Conservation (phyloP, 2,329 filamentous ascomycete species). For the Lachnellula arida region DNA sequence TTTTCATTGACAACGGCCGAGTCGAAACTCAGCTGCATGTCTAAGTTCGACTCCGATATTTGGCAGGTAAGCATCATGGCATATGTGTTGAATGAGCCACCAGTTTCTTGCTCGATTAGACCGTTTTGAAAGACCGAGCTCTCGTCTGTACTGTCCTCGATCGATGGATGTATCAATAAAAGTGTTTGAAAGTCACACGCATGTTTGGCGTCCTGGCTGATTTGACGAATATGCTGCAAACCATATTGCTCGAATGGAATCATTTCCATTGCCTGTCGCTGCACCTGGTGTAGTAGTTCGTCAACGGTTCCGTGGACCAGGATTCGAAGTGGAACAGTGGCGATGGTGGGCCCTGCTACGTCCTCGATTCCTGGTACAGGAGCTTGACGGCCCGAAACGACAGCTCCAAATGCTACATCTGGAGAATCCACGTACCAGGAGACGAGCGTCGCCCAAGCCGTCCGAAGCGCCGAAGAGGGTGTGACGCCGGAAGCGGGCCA, state of each 20-base stretch:
- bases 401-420: constrained; percentile 40
- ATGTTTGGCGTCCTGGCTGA: neutral
- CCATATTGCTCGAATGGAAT: constrained; percentile 32
- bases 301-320: constrained; percentile 28
- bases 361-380: constrained; percentile 34
- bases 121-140: too few species aligned
- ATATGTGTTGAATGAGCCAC: too few species aligned
- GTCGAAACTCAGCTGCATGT: too few species aligned
- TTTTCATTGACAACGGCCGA: too few species aligned
- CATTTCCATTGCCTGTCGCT: constrained; percentile 41
- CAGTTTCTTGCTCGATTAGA: too few species aligned
- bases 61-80: too few species aligned
- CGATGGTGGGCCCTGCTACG: constrained; percentile 40
- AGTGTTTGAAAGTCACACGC: constrained; percentile 16
- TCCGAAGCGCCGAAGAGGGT: constrained; percentile 41
- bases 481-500: constrained; percentile 39
- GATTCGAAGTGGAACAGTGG: constrained; percentile 38
- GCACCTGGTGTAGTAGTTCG: constrained; percentile 40
- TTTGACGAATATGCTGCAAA: constrained; percentile 6
- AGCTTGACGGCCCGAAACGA: constrained; percentile 37
- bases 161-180: constrained; percentile 14
- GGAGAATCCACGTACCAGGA: constrained; percentile 34
- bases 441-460: constrained; percentile 37
- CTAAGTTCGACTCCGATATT: too few species aligned
- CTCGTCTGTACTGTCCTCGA: too few species aligned